Evolutionary conservation across 495 filamentous ascomycete genomes (phyloP).

Genomic region (Daldinia grandis): DNA sequence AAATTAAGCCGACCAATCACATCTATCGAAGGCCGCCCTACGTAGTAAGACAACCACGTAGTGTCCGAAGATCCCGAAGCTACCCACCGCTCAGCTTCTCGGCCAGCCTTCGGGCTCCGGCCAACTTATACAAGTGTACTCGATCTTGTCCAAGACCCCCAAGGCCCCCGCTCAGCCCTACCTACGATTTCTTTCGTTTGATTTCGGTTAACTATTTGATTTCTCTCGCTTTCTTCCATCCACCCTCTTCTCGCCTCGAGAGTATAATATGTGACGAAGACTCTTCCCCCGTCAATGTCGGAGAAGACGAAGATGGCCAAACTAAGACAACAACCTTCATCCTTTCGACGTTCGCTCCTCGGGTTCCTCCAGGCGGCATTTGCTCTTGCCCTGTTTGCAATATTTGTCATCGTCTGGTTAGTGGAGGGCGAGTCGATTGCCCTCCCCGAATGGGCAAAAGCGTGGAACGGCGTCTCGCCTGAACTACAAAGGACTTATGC

Average conservation of each 20-base stretch:
- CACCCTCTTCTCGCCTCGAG: neutral
- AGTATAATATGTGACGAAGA: conserved; percentile 9
- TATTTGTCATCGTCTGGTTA: conserved; percentile 42
- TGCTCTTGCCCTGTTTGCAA: conserved; percentile 35
- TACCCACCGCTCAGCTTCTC: conserved; percentile 17
- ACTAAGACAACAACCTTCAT: neutral
- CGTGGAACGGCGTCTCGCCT: conserved; percentile 36
- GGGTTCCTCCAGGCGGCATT: conserved; percentile 39
- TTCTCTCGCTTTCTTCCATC: conserved; percentile 3
- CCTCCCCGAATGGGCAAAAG: conserved; percentile 42
- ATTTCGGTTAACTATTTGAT: neutral
- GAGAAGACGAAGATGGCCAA: conserved; percentile 15
- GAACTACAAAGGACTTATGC: conserved; percentile 29
- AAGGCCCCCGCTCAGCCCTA: conserved; percentile 36
- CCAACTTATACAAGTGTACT: neutral
- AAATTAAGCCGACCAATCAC: conserved; percentile 17
- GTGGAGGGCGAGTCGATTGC: conserved; percentile 30
- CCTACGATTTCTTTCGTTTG: neutral
- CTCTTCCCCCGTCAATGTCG: neutral
- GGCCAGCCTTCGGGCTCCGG: conserved; percentile 22
- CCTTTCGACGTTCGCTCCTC: conserved; percentile 22
- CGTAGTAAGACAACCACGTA: conserved; percentile 11
- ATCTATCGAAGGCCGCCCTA: conserved; percentile 3
- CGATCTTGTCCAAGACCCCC: neutral
- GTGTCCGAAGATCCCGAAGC: conserved; percentile 25